phyloP scores from a whole-genome alignment of 2,329 filamentous ascomycete species.

The Fusarium sarcochroum region DNA sequence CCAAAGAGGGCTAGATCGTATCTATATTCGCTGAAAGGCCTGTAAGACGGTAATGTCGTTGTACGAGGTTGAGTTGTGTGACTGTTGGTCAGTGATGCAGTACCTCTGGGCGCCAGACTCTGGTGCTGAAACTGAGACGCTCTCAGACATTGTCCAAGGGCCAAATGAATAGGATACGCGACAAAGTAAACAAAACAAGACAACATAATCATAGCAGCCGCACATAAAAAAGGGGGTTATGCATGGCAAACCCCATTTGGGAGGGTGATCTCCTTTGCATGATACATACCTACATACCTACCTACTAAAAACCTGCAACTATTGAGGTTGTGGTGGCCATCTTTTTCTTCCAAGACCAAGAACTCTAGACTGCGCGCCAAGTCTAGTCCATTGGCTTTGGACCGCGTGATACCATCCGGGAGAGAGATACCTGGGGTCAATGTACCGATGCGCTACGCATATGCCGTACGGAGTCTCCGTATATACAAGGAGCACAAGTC shows the following conservation, averaged over 20 bases:
- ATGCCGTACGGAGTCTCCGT: slow-evolving; percentile 10
- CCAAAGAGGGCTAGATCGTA: not conserved
- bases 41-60: slow-evolving; percentile 4
- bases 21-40: not conserved
- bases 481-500: slow-evolving; percentile 19
- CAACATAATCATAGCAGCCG: not conserved
- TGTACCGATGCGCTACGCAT: slow-evolving; percentile 11
- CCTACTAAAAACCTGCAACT: not conserved
- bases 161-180: not conserved
- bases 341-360: not conserved
- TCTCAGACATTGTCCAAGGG: slow-evolving; percentile 23
- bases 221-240: slow-evolving; percentile 11
- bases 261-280: slow-evolving; percentile 17
- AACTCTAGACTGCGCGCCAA: slow-evolving; percentile 25
- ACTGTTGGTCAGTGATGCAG: slow-evolving; percentile 17
- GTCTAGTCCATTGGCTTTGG: slow-evolving; percentile 23
- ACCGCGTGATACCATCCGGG: slow-evolving; percentile 24
- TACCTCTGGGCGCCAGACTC: slow-evolving; percentile 2
- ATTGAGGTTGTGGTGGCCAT: not conserved
- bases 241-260: slow-evolving; percentile 9
- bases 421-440: not conserved
- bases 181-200: slow-evolving; percentile 28
- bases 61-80: slow-evolving; percentile 19
- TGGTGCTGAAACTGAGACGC: slow-evolving; percentile 33
- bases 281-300: slow-evolving; percentile 2